Evolutionary conservation across 2,329 filamentous ascomycete species (phyloP).

Genomic region (Botrytis pseudocinerea): DNA sequence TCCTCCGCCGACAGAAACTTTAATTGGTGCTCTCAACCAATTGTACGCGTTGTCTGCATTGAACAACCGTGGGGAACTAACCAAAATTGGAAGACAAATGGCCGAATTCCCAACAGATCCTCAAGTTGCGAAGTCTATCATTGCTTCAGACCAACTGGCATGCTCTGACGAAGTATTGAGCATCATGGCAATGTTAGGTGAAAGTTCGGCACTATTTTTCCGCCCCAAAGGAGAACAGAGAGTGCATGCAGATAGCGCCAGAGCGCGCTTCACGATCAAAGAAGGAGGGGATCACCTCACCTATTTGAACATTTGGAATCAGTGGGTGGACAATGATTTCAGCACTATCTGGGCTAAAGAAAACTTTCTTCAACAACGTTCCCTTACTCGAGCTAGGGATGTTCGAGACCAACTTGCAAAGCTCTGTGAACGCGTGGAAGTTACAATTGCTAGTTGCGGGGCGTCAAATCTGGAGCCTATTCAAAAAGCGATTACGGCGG

Average conservation of each 20-base stretch:
- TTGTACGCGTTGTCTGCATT: slow-evolving; percentile 88
- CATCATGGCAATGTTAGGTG: slow-evolving; percentile 91
- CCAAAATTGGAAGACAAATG: slow-evolving; percentile 90
- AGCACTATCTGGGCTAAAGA: slow-evolving; percentile 84
- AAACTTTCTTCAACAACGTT: slow-evolving; percentile 90
- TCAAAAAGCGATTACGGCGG: slow-evolving; percentile 82
- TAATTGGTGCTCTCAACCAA: slow-evolving; percentile 86
- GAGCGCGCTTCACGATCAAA: slow-evolving; percentile 83
- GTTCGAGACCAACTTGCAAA: slow-evolving; percentile 90
- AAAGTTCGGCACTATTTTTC: slow-evolving; percentile 88
- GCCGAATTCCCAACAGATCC: slow-evolving; percentile 92
- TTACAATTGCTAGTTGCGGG: slow-evolving; percentile 68
- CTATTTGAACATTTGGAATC: slow-evolving; percentile 89
- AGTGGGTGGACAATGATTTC: slow-evolving; percentile 93
- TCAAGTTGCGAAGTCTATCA: slow-evolving; percentile 84
- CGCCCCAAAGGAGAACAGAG: slow-evolving; percentile 90
- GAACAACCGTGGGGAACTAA: slow-evolving; percentile 85
- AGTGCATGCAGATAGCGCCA: slow-evolving; percentile 88
- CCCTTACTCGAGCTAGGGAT: slow-evolving; percentile 84
- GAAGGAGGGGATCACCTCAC: slow-evolving; percentile 90
- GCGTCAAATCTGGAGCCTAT: slow-evolving; percentile 73
- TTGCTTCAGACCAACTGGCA: slow-evolving; percentile 86
- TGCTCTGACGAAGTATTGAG: slow-evolving; percentile 91
- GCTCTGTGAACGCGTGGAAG: slow-evolving; percentile 90
- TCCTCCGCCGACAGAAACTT: slow-evolving; percentile 81